Percentiles rank a stretch among this genome's conserved stretches.
Evolutionary conservation across 352 stramenopile species (phyloP).

Genomic region (Phytophthora pini): DNA sequence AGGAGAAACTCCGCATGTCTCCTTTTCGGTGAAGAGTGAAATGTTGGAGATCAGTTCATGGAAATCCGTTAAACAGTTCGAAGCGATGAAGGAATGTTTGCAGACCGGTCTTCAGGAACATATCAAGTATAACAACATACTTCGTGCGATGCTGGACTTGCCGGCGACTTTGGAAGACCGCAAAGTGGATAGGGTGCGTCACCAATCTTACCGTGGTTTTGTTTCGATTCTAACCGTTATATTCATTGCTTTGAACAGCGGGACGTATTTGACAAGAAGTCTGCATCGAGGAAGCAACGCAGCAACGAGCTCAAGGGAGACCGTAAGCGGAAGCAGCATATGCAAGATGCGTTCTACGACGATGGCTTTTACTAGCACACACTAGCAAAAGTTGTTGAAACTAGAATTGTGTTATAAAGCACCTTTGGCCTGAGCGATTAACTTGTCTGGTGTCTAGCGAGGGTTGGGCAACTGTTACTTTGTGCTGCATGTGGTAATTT

Average conservation of each 20-base stretch:
- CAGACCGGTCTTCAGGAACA: conserved; percentile 81
- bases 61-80: conserved; percentile 84
- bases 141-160: conserved; percentile 77
- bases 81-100: conserved; percentile 81
- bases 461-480: too few species aligned
- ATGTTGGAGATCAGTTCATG: conserved; percentile 78
- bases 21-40: conserved; percentile 81
- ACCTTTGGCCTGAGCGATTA: background rate
- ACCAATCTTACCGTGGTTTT: background rate
- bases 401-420: background rate
- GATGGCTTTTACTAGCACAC: conserved; percentile 39
- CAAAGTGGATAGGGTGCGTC: conserved; percentile 72
- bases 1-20: conserved; percentile 80
- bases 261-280: conserved; percentile 88
- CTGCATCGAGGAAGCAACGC: conserved; percentile 70
- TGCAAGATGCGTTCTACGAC: conserved; percentile 79
- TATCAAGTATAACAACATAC: conserved; percentile 91
- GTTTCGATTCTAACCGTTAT: conserved; percentile 6
- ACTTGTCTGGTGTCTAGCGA: too few species aligned
- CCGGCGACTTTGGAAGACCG: conserved; percentile 79
- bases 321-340: conserved; percentile 76
- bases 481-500: too few species aligned
- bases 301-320: conserved; percentile 86
- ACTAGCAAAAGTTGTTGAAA: background rate
- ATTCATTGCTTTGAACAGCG: conserved; percentile 42